phyloP scores from a whole-genome alignment of 306 rosid genomes.

The Pterocarpus macrocarpus region DNA sequence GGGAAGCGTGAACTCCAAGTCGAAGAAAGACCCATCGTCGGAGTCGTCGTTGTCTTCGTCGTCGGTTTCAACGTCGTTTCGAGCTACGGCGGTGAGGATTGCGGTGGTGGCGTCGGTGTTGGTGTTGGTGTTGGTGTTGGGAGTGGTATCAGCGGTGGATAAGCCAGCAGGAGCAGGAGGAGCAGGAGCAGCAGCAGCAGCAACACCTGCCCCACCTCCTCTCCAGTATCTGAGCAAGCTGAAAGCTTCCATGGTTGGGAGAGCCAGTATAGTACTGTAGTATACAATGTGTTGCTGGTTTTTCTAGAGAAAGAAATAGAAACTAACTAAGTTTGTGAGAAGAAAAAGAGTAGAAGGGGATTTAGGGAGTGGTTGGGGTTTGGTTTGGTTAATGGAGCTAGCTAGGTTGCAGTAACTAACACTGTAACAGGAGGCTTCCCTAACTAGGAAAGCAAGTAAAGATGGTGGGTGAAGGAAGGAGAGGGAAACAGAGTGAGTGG shows the following conservation, averaged over 20 bases:
- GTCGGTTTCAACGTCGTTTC: slow-evolving; percentile 38
- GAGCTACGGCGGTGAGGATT: slow-evolving; percentile 51
- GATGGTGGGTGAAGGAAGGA: too few relatives aligned
- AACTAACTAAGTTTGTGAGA: too few relatives aligned
- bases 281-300: neutral
- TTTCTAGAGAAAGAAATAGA: neutral
- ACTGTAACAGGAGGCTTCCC: neutral
- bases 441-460: neutral
- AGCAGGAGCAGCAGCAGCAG: neutral
- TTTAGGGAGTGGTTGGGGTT: neutral
- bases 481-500: too few relatives aligned
- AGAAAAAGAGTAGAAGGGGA: too few relatives aligned
- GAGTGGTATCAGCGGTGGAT: neutral
- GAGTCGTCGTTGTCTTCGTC: slow-evolving; percentile 34
- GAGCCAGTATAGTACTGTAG: slow-evolving; percentile 68
- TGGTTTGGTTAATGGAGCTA: slow-evolving; percentile 2
- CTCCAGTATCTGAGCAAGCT: slow-evolving; percentile 89
- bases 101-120: too few relatives aligned
- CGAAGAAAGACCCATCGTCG: slow-evolving; percentile 87
- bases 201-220: slow-evolving; percentile 55
- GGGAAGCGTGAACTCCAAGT: slow-evolving; percentile 77
- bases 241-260: slow-evolving; percentile 94
- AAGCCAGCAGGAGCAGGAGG: neutral
- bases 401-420: neutral
- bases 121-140: slow-evolving; percentile 9